Base-by-base conservation (phyloP, 2,329 filamentous ascomycete species). In the Ophiosphaerella korrae region DNA sequence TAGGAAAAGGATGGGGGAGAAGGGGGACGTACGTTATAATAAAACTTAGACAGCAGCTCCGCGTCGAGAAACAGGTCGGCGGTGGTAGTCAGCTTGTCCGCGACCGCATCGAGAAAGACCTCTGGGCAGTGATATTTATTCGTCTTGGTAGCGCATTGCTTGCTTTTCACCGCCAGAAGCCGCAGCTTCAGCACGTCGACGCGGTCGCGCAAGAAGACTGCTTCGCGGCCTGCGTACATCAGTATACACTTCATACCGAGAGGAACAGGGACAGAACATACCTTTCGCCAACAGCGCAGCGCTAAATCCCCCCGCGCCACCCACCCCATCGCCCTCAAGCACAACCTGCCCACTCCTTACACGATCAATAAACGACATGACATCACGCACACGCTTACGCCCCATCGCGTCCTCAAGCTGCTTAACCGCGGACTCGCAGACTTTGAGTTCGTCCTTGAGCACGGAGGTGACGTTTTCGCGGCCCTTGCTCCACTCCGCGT, bases 121-220 rank as follows among this genome's bases (percentile, higher is more conserved):
- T 99, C 94, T 0, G 94, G 94, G 69, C 94, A 99, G 77, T 94
- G 86, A 77, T 97, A 97, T 78, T 97, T 97, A 79, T 96, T 96
- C 67, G 88, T 88, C 60, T 88, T 82, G 60, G 79, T 85, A 52
- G 86, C 83, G 75, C 94, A 99, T 75, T 96, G 92, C 72, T 93
- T 91, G 13, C 90, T 94, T 73, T 93, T 94, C 50, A 96, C 82
- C 37, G 94, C 94, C 50, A 89, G 74, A 32, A 97, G 82, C 16
- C 94, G 89, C 86, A 97, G 90, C 71, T 89, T 92, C 72, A 99
- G 85, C 48, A 97, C 88, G 56, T 93, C 89, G 18, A 92, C 87
- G 34, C 94, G 88, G 70, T 97, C 93, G 26, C 92, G 90, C 41
- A 99, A 87, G 80, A 99, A 99, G 37, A 93, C 85, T 32, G 92